Evolutionary conservation across 306 rosid species (phyloP).

Genomic region (Pachyrhizus erosus): DNA sequence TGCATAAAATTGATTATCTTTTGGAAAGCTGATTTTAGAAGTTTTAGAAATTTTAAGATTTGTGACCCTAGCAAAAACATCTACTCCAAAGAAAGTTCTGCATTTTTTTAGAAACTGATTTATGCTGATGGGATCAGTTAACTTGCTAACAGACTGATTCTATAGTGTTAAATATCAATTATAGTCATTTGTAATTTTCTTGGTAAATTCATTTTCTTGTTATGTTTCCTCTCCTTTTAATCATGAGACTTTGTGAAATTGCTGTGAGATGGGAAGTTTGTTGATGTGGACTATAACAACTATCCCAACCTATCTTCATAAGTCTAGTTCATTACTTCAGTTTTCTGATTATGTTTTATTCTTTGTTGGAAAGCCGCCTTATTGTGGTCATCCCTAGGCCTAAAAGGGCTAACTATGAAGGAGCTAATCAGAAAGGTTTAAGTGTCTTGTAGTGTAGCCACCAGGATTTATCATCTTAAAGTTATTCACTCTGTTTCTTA

Average conservation of each 20-base stretch:
- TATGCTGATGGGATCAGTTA: neutral
- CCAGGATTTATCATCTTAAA: neutral
- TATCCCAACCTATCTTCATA: neutral
- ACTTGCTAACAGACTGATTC: neutral
- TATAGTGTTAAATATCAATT: neutral
- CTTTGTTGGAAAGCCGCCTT: neutral
- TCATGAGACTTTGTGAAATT: neutral
- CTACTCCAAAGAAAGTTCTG: neutral
- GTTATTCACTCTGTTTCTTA: slow-evolving; percentile 34
- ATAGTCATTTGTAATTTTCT: neutral
- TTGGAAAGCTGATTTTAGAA: neutral
- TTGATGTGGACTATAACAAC: neutral
- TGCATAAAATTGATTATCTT: slow-evolving; percentile 24
- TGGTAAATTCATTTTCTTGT: neutral
- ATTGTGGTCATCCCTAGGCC: neutral
- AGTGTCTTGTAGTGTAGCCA: neutral
- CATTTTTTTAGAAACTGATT: neutral
- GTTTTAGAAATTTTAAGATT: neutral
- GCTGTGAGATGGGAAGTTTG: neutral
- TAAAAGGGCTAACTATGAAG: neutral
- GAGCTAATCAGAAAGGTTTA: neutral
- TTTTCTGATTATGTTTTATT: neutral
- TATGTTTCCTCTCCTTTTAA: neutral
- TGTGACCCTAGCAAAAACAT: neutral
- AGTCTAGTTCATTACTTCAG: neutral